Evolutionary conservation across 2,329 filamentous ascomycete species (phyloP).

Genomic region (Cordyceps militaris): DNA sequence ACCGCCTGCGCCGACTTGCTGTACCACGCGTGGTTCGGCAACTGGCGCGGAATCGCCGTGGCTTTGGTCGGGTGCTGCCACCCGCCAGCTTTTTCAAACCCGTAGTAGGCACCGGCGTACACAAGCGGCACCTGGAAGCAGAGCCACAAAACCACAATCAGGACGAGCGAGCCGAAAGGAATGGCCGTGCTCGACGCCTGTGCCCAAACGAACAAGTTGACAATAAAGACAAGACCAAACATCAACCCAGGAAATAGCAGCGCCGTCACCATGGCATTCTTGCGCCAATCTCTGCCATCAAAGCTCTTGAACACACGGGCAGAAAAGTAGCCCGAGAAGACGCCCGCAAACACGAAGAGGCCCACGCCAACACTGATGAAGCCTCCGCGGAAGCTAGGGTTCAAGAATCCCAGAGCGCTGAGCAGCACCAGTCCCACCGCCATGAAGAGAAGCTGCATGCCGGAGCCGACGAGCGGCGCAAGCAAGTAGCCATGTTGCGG

Average conservation of each 20-base stretch:
- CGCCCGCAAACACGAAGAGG: slow-evolving; percentile 73
- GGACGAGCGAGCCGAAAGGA: slow-evolving; percentile 71
- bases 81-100: slow-evolving; percentile 56
- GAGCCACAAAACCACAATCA: slow-evolving; percentile 70
- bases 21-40: slow-evolving; percentile 73
- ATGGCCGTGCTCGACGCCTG: slow-evolving; percentile 84
- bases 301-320: slow-evolving; percentile 78
- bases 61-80: slow-evolving; percentile 84
- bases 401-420: slow-evolving; percentile 69
- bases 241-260: slow-evolving; percentile 71
- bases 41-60: slow-evolving; percentile 60
- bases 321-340: slow-evolving; percentile 85
- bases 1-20: slow-evolving; percentile 54
- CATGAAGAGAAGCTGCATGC: slow-evolving; percentile 83
- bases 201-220: slow-evolving; percentile 86
- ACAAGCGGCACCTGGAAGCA: slow-evolving; percentile 81
- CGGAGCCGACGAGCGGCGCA: slow-evolving; percentile 75
- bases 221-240: slow-evolving; percentile 67
- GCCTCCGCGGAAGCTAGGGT: slow-evolving; percentile 83
- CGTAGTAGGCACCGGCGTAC: slow-evolving; percentile 72
- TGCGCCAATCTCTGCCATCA: slow-evolving; percentile 64
- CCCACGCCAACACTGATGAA: slow-evolving; percentile 80
- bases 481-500: slow-evolving; percentile 65
- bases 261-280: slow-evolving; percentile 72
- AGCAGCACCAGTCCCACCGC: slow-evolving; percentile 62